Evolutionary conservation across 176 grass and related monocot species (phyloP), one percentile per base, ranked within the genome.

Genomic region (Aegilops umbellulata): DNA sequence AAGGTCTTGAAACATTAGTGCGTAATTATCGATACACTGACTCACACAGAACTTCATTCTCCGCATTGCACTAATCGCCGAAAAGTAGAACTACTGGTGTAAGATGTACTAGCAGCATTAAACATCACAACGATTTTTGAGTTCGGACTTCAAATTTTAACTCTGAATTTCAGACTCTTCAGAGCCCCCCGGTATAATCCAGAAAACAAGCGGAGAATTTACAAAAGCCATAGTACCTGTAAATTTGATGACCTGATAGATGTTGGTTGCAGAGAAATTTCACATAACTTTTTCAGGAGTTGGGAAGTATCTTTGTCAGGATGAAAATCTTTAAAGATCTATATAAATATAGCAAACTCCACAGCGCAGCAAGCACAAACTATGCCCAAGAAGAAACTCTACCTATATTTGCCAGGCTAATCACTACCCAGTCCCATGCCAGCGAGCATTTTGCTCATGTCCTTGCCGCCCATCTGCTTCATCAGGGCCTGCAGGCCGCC

Each of bases 401-500:
- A 76, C 6, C 26, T 79, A 55, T 6, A 79, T 25, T 71, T 84
- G 26, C 57, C 20, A 39, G 35, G 1, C 4, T 77, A 51, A 44
- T 76, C 78, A 38, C 82, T 79, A 10, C 80, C 79, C 15, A 65
- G 44, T 24, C 80, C 84, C 15, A 65, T 69, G 30, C 80, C 84
- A 72, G 86, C 83, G 25, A 91, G 77, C 86, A 95, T 93, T 65
- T 79, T 73, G 17, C 80, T 77, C 85, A 88, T 88, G 58, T 83
- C 85, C 35, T 93, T 88, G 22, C 83, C 81, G 17, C 91, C 89
- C 91, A 95, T 85, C 36, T 94, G 93, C 27, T 98, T 98, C 81
- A 94, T 82, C 49, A 95, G 63, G 44, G 61, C 75, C 69, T 94
- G 95, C 30, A 98, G 61, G 22, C 89, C 90, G 10, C 64, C 81